Evolutionary conservation across 805 yeast genomes (phyloP).

Genomic region (Metschnikowia corniflorae): DNA sequence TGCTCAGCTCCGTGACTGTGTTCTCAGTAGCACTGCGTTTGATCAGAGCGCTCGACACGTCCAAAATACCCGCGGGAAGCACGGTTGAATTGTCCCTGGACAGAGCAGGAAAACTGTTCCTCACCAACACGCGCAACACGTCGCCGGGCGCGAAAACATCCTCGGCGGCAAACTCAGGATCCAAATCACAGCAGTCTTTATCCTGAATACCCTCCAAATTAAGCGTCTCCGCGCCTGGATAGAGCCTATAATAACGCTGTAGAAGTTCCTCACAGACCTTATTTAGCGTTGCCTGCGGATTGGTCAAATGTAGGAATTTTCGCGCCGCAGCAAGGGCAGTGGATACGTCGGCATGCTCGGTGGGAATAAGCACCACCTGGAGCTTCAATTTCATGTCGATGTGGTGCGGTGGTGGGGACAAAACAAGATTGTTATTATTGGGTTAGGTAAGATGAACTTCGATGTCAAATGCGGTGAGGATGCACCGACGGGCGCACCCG

Average conservation of each 20-base stretch:
- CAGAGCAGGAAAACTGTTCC: conserved; percentile 20
- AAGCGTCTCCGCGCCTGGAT: conserved; percentile 58
- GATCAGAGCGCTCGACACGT: conserved; percentile 2
- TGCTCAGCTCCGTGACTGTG: conserved; percentile 3
- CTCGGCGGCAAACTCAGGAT: conserved; percentile 66
- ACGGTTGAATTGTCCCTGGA: conserved; percentile 6
- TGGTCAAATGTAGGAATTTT: conserved; percentile 64
- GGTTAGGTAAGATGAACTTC: too few species aligned
- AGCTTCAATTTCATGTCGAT: conserved; percentile 31
- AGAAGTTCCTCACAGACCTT: conserved; percentile 52
- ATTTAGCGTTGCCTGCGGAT: conserved; percentile 42
- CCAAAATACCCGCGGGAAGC: conserved; percentile 6
- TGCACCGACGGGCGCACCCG: conserved; percentile 3
- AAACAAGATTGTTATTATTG: too few species aligned
- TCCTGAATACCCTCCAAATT: conserved; percentile 65
- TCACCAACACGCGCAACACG: conserved; percentile 33
- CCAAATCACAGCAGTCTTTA: conserved; percentile 65
- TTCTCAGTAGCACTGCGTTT: conserved; percentile 3
- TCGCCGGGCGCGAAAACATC: conserved; percentile 55
- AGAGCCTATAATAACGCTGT: conserved; percentile 56
- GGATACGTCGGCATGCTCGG: conserved; percentile 19
- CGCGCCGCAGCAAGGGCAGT: conserved; percentile 24
- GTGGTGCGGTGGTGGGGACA: too few species aligned
- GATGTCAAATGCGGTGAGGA: too few species aligned
- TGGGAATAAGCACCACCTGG: conserved; percentile 36